These are phyloP conservation scores for Fusarium sp. DNA, from an alignment of 2,329 filamentous ascomycete genomes.

Conservation along the genomic window DNA sequence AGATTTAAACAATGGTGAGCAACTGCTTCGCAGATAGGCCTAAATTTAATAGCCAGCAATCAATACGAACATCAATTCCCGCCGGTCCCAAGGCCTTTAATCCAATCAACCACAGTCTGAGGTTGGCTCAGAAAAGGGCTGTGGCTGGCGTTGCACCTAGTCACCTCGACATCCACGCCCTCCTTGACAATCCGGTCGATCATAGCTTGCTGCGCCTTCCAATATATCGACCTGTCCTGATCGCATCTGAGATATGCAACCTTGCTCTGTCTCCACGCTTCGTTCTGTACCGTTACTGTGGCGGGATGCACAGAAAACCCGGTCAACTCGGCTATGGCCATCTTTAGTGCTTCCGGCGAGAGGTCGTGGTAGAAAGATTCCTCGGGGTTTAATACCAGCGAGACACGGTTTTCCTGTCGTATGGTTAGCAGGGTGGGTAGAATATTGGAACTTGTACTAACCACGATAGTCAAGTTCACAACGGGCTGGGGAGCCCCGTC, in stretches of 20 bases:
- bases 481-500: neutral
- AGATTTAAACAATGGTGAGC: neutral
- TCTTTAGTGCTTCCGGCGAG: neutral
- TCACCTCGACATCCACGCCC: neutral
- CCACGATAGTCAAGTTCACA: neutral
- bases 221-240: neutral
- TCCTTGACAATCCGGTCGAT: neutral
- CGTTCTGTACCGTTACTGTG: neutral
- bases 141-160: neutral
- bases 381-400: neutral
- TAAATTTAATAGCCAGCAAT: neutral
- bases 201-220: neutral
- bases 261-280: neutral
- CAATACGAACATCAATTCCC: neutral
- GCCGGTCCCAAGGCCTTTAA: neutral
- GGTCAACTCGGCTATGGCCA: neutral
- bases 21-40: neutral
- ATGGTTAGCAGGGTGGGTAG: neutral
- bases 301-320: neutral
- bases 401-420: neutral
- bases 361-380: neutral
- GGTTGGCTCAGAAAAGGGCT: neutral
- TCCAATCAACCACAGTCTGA: neutral
- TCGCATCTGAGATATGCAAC: neutral
- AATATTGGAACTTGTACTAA: neutral